Evolutionary conservation across 805 yeast species (phyloP), one percentile per base, ranked within the genome.

Genomic region (Myxozyma vanderwaltii): DNA sequence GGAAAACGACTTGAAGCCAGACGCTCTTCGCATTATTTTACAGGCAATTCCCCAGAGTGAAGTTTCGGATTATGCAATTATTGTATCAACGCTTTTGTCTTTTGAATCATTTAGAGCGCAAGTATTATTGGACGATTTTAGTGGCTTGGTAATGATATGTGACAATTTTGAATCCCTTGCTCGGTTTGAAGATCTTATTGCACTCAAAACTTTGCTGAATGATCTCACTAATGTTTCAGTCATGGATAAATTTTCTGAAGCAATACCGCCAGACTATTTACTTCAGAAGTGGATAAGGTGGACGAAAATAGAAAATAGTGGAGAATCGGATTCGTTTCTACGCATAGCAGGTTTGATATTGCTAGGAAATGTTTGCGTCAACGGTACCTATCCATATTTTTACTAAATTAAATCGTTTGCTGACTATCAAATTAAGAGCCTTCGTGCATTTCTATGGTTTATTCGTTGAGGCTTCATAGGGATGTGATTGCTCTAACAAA

Each of bases 341-440:
- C 46, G 52, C 4, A 27, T 33, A 17, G 57, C 56, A 4, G 61
- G 56, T 7, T 27, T 52, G 21, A 46, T 43, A 24, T 23, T 52
- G 13, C 5, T 57, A 19, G 57, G 61, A 5, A 57, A 57, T 21
- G 12, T 57, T 24, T 56, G 59, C 38, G 33, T 41, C 33, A 54
- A 35, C 27, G 58, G 58, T 54, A 31, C 12, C 43, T 41, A 2
- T 15, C 6, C 12, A 23, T 21, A 17, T 48, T 1, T 7, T 21
- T 41, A 21, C 6, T 15, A 17, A 4, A 19, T 8, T n/a, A 10
- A 13, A 27, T 17, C n/a, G 7, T 15, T 1, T 47, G 6, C 23
- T 45, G 23, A 45, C 12, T 12, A 10, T 6, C n/a, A 45, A 10
- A 2, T 26, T 6, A 27, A 51, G 56, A 51, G 24, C 10, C 41